A percentile compares a stretch with the other conserved stretches of the same genome.
phyloP scores from a whole-genome alignment of 768 basidiomycete genomes.

The Russula abietina region DNA sequence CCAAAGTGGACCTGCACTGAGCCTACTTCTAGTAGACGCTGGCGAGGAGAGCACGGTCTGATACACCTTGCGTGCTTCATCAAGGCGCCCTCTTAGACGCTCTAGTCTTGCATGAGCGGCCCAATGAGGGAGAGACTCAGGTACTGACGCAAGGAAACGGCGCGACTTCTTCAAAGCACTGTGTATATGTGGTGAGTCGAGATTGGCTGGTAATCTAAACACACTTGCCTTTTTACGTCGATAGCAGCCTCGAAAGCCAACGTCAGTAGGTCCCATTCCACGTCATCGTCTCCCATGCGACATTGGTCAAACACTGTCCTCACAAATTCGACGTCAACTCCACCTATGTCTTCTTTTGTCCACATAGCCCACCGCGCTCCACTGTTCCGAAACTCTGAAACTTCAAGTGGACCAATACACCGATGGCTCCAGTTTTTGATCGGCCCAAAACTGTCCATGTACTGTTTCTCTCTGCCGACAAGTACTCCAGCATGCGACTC shows the following conservation, averaged over 20 bases:
- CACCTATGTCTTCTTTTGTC: conserved; percentile 44
- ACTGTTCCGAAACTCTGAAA: conserved; percentile 31
- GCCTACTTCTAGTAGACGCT: conserved; percentile 33
- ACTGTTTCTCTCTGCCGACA: conserved; percentile 60
- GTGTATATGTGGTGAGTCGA: background rate
- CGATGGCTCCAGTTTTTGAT: conserved; percentile 59
- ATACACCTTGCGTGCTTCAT: conserved; percentile 76
- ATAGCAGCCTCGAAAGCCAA: conserved; percentile 63
- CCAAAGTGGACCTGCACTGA: conserved; percentile 50
- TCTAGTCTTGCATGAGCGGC: conserved; percentile 72
- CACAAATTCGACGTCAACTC: conserved; percentile 45
- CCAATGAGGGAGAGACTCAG: conserved; percentile 62
- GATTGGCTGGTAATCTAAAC: background rate
- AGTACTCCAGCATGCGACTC: conserved; percentile 62
- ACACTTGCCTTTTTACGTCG: conserved; percentile 50
- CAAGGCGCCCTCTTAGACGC: conserved; percentile 51
- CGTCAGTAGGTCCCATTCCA: conserved; percentile 58
- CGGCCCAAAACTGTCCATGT: conserved; percentile 57
- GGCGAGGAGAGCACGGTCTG: conserved; percentile 54
- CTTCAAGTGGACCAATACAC: conserved; percentile 52
- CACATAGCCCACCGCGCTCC: conserved; percentile 40
- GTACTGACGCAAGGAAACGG: conserved; percentile 47
- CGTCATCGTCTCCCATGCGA: conserved; percentile 42
- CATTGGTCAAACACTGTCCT: conserved; percentile 56
- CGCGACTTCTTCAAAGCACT: conserved; percentile 72